Evolutionary conservation across 2,329 filamentous ascomycete species (phyloP).

Genomic region (Talaromyces rugulosus): DNA sequence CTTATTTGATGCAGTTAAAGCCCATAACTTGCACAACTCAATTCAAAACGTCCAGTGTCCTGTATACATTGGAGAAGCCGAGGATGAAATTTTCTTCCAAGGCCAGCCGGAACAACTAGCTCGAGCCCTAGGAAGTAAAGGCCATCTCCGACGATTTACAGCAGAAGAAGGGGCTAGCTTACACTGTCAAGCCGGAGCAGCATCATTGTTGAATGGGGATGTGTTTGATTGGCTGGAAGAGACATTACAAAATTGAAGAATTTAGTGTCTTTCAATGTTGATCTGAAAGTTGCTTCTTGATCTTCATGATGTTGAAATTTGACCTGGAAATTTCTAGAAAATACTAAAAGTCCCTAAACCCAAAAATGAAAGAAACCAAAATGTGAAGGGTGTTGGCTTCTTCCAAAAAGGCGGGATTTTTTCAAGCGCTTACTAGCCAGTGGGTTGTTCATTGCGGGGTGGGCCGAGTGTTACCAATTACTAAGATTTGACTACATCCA

Average conservation of each 20-base stretch:
- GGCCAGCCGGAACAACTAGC: conserved; percentile 16
- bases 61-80: conserved; percentile 19
- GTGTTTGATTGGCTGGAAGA: not conserved
- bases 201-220: not conserved
- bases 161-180: conserved; percentile 15
- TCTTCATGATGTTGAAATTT: not conserved
- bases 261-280: not conserved
- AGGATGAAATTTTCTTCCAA: conserved; percentile 16
- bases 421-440: not conserved
- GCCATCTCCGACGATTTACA: conserved; percentile 17
- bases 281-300: not conserved
- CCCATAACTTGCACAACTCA: conserved; percentile 15
- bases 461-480: no score
- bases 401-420: not conserved
- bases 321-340: not conserved
- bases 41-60: conserved; percentile 19
- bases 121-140: conserved; percentile 16
- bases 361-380: not conserved
- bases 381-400: not conserved
- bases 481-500: not conserved
- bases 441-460: not conserved
- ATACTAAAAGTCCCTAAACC: not conserved
- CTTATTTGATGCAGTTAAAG: conserved; percentile 19
- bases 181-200: conserved; percentile 21
- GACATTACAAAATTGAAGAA: not conserved